Evolutionary conservation across 2,329 filamentous ascomycete genomes (phyloP).

Genomic region (Fragosphaeria purpurea): DNA sequence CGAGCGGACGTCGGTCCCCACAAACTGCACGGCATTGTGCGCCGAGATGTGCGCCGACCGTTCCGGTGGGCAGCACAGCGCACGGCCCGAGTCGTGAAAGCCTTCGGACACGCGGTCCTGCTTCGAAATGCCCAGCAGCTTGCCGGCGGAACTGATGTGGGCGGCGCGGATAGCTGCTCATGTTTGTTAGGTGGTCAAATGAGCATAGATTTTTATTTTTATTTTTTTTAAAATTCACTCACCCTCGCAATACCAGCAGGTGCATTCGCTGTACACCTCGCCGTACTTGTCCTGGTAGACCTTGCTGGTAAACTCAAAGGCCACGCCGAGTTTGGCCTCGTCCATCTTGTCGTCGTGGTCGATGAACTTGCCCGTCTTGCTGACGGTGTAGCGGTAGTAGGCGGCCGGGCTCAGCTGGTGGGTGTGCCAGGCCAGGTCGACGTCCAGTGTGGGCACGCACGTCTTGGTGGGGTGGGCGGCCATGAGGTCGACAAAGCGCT

Average conservation of each 20-base stretch:
- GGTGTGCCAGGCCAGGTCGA: conserved; percentile 73
- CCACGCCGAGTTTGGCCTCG: conserved; percentile 50
- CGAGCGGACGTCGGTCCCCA: conserved; percentile 2
- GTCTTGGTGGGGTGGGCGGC: conserved; percentile 31
- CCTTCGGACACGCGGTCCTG: conserved; percentile 34
- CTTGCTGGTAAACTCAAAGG: conserved; percentile 65
- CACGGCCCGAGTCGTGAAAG: conserved; percentile 38
- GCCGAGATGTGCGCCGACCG: conserved; percentile 61
- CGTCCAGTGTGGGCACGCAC: conserved; percentile 61
- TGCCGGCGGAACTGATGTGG: conserved; percentile 37
- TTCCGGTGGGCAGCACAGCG: conserved; percentile 40
- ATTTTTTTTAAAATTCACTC: conserved; percentile 1
- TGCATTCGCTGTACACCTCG: conserved; percentile 65
- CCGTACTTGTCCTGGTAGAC: conserved; percentile 55
- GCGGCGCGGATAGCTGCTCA: conserved; percentile 42
- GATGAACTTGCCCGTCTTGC: conserved; percentile 47
- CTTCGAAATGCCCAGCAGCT: conserved; percentile 34
- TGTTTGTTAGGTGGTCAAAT: background rate
- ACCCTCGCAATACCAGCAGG: conserved; percentile 76
- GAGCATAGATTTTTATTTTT: too few species aligned
- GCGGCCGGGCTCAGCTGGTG: conserved; percentile 57
- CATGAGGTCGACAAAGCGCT: conserved; percentile 54
- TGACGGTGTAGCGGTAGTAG: conserved; percentile 52
- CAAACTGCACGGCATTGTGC: conserved; percentile 52
- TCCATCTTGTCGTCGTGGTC: conserved; percentile 81